A percentile compares a stretch with the other conserved stretches of the same genome.
phyloP scores from a whole-genome alignment of 2,329 filamentous ascomycete species.

The Botrytis porri region DNA sequence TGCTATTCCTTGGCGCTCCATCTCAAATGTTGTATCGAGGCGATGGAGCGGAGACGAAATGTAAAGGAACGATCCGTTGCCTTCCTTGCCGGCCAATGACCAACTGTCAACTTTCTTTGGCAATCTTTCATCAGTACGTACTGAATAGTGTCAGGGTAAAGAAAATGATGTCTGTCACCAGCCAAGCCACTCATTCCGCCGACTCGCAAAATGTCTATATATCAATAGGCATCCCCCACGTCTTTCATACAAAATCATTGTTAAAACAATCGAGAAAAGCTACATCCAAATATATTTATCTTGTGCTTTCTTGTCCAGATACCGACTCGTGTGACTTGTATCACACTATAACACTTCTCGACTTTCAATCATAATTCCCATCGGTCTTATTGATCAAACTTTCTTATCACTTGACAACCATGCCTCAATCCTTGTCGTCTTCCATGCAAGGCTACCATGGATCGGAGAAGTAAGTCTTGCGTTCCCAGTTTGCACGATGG shows the following conservation, averaged over 20 bases:
- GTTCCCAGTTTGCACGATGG: neutral
- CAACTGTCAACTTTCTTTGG: too few species aligned
- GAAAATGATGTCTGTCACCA: neutral
- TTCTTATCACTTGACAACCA: neutral
- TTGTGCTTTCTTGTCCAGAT: neutral
- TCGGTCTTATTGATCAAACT: neutral
- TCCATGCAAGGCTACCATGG: constrained; percentile 18
- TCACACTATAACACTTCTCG: neutral
- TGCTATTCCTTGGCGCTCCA: neutral
- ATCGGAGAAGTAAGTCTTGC: constrained; percentile 12
- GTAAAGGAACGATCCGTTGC: neutral
- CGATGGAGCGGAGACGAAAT: neutral
- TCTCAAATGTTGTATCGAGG: neutral
- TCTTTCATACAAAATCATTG: neutral
- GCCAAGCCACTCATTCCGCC: neutral
- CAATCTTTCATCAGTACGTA: neutral
- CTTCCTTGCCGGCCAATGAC: neutral
- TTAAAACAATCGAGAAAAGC: neutral
- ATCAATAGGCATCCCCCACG: neutral
- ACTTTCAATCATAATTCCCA: neutral
- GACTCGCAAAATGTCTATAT: neutral
- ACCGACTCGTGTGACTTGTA: neutral
- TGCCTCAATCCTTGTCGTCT: constrained; percentile 19
- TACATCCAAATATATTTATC: neutral
- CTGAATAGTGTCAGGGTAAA: neutral